Base-by-base conservation (phyloP, 2,329 filamentous ascomycete species). In the Escovopsis sp. region DNA sequence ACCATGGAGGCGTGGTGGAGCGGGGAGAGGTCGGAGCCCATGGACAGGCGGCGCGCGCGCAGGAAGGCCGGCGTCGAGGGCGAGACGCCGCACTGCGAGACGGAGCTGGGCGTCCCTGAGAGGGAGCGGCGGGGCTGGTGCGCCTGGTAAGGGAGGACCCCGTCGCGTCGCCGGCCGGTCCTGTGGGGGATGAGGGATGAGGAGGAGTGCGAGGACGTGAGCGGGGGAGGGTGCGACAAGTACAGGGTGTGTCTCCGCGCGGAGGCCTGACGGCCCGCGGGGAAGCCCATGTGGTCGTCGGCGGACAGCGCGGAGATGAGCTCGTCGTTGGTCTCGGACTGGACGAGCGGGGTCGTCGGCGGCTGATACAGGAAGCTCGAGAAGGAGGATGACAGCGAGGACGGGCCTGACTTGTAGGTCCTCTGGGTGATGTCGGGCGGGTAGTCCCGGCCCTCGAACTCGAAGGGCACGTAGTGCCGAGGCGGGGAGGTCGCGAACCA, bases 1-100 rank as follows among this genome's bases (percentile, higher is more conserved):
- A 96, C 89, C 83, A 98, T 93, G 4, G 88, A 88, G 8, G 89
- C 88, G 60, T 93, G 86, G 44, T 89, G 84, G 26, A 91, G 66
- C 4, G 85, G 81, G 3, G 85, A 86, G 3, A 70, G 65, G 38
- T 94, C 88, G 0, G 81, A 78, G 12, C 75, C 72, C 38, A 85
- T 67, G 0, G 88, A 95, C 0, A 81, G 79, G 8, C 75, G 67
- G 36, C 86, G 72, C 3, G 76, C 67, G 4, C 72, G 68, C 8
- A 72, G 54, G 37, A 70, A 61, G 1, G 63, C 62, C 1, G 73
- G 68, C 5, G 69, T 69, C 40, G 73, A 69, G 12, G 75, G 67
- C 19, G 68, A 67, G 28, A 64, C 56, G 12, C 59, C 59, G 3
- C 61, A 46, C 33, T 66, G 49, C 19, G 66, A 49, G n/a, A 52